phyloP scores from a whole-genome alignment of 495 filamentous ascomycete species.

The Hyaloscypha finlandica region DNA sequence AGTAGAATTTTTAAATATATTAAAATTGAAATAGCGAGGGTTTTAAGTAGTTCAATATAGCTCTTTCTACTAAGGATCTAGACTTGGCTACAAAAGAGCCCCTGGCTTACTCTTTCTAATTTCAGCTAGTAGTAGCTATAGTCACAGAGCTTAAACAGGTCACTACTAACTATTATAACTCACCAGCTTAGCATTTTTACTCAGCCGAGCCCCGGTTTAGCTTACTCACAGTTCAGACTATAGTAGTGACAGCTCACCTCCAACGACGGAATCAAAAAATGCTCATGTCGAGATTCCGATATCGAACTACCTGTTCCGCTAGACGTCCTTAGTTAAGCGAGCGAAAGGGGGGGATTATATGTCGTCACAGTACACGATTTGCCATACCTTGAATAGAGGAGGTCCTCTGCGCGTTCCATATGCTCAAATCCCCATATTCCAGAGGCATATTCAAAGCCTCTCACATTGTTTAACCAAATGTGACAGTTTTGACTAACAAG shows the following conservation, averaged over 20 bases:
- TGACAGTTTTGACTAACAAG: too few relatives aligned
- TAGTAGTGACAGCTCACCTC: not conserved
- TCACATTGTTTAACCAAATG: too few relatives aligned
- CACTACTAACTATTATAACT: not conserved
- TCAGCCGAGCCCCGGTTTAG: conserved; percentile 4
- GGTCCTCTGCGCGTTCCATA: too few relatives aligned
- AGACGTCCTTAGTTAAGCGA: too few relatives aligned
- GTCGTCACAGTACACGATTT: too few relatives aligned
- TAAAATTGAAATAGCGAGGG: not conserved
- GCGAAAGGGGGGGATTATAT: too few relatives aligned
- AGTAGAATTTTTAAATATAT: conserved; percentile 1
- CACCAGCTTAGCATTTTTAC: not conserved
- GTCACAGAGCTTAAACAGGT: conserved; percentile 3
- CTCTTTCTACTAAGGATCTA: not conserved
- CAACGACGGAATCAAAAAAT: conserved; percentile 4
- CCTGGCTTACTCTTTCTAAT: conserved; percentile 8
- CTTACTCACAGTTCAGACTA: conserved; percentile 6
- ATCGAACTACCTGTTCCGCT: too few relatives aligned
- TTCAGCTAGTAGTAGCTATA: conserved; percentile 7
- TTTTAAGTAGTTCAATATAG: not conserved
- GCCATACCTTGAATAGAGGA: too few relatives aligned
- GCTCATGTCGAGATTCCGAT: too few relatives aligned
- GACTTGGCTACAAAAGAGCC: not conserved
- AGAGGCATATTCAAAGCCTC: too few relatives aligned
- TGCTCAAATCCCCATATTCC: too few relatives aligned